Percentiles rank a stretch among this genome's conserved stretches.
Evolutionary conservation across 257 asterid species (phyloP).

Genomic region (Buddleja alternifolia): DNA sequence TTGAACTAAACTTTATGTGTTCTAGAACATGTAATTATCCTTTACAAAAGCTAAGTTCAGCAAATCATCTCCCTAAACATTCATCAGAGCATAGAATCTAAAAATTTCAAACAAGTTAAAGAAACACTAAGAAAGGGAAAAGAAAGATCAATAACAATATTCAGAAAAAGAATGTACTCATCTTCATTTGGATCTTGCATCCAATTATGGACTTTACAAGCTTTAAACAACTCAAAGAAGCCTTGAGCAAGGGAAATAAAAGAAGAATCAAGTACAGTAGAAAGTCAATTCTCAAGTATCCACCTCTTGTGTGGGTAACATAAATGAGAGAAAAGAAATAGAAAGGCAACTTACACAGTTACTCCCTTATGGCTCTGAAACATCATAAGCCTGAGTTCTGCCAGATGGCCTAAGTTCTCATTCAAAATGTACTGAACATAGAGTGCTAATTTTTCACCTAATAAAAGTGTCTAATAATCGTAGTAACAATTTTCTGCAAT

Average conservation of each 20-base stretch:
- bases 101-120: neutral
- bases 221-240: neutral
- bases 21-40: neutral
- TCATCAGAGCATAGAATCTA: neutral
- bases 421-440: neutral
- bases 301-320: neutral
- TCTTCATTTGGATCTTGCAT: neutral
- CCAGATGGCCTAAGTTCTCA: neutral
- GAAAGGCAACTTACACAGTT: neutral
- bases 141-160: neutral
- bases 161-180: neutral
- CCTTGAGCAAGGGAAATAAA: neutral
- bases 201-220: constrained; percentile 16
- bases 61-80: neutral
- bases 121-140: neutral
- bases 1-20: neutral
- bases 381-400: neutral
- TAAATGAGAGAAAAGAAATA: no score
- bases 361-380: neutral
- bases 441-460: neutral
- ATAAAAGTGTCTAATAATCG: neutral
- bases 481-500: neutral
- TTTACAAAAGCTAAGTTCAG: neutral
- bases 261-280: neutral
- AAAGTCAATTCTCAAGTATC: neutral